These are phyloP conservation scores for Coleophoma cylindrospora DNA, from an alignment of 2,329 filamentous ascomycete species.

Conservation along the genomic window DNA sequence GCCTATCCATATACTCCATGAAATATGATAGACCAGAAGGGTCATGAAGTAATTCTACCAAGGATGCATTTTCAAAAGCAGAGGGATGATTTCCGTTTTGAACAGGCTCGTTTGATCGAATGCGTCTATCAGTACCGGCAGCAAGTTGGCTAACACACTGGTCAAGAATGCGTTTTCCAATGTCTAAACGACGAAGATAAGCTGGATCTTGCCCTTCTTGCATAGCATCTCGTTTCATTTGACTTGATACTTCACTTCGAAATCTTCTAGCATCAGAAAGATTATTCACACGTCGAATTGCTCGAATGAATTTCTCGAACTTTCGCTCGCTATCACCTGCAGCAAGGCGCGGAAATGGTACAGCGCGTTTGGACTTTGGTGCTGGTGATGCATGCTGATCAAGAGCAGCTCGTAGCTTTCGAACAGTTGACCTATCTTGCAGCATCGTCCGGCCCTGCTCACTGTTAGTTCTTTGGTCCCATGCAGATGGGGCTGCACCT, in stretches of 20 bases:
- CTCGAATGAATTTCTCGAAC: conserved; percentile 91
- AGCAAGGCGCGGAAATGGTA: conserved; percentile 71
- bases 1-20: conserved; percentile 99
- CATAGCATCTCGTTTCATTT: conserved; percentile 78
- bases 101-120: conserved; percentile 5
- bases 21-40: conserved; percentile 92
- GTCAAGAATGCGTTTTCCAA: conserved; percentile 84
- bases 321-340: conserved; percentile 83
- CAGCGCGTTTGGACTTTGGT: conserved; percentile 58
- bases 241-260: conserved; percentile 85
- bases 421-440: conserved; percentile 92
- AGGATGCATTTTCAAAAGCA: conserved; percentile 66
- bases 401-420: conserved; percentile 82
- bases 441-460: conserved; percentile 70
- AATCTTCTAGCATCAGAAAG: conserved; percentile 90
- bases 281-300: conserved; percentile 83
- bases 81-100: conserved; percentile 39
- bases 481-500: conserved; percentile 13
- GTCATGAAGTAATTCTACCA: conserved; percentile 84
- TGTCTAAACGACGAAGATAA: conserved; percentile 85
- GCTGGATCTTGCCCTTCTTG: conserved; percentile 77
- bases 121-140: conserved; percentile 48
- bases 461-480: conserved; percentile 5
- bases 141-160: conserved; percentile 82
- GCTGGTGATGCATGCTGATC: conserved; percentile 90